These are phyloP conservation scores for Microsporum ferrugineum DNA, from an alignment of 2,329 filamentous ascomycete species.

Conservation along the genomic window DNA sequence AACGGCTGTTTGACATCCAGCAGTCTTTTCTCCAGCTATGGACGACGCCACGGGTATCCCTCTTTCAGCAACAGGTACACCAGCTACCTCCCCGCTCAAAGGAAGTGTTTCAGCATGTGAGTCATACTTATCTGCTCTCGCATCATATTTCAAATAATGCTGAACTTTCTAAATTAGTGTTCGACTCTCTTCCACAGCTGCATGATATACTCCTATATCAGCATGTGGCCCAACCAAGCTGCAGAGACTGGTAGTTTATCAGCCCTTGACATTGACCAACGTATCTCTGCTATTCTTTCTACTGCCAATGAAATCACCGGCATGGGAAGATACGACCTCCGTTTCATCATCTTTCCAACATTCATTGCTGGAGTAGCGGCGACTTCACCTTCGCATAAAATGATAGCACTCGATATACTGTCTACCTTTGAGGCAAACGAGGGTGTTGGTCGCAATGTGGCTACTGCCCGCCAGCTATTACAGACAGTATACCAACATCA, in stretches of 20 bases:
- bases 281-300: slow-evolving; percentile 36
- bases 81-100: slow-evolving; percentile 26
- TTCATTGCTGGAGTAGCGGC: slow-evolving; percentile 43
- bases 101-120: slow-evolving; percentile 36
- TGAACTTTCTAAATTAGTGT: slow-evolving; percentile 20
- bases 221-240: slow-evolving; percentile 42
- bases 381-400: slow-evolving; percentile 33
- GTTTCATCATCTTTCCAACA: slow-evolving; percentile 42
- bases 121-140: slow-evolving; percentile 14
- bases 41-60: slow-evolving; percentile 27
- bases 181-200: slow-evolving; percentile 40
- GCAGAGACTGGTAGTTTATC: slow-evolving; percentile 29
- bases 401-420: slow-evolving; percentile 39
- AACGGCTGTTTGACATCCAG: slow-evolving; percentile 28
- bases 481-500: slow-evolving; percentile 41
- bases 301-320: slow-evolving; percentile 33
- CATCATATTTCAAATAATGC: slow-evolving; percentile 5
- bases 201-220: slow-evolving; percentile 43
- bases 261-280: slow-evolving; percentile 35
- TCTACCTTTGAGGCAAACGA: slow-evolving; percentile 35
- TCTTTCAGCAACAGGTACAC: slow-evolving; percentile 27
- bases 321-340: slow-evolving; percentile 30
- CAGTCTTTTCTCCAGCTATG: slow-evolving; percentile 29
- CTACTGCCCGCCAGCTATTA: slow-evolving; percentile 36
- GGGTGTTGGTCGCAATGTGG: slow-evolving; percentile 40